These are phyloP conservation scores for Dryadomyces sulphureus DNA, from an alignment of 2,329 filamentous ascomycete genomes.

Conservation along the genomic window DNA sequence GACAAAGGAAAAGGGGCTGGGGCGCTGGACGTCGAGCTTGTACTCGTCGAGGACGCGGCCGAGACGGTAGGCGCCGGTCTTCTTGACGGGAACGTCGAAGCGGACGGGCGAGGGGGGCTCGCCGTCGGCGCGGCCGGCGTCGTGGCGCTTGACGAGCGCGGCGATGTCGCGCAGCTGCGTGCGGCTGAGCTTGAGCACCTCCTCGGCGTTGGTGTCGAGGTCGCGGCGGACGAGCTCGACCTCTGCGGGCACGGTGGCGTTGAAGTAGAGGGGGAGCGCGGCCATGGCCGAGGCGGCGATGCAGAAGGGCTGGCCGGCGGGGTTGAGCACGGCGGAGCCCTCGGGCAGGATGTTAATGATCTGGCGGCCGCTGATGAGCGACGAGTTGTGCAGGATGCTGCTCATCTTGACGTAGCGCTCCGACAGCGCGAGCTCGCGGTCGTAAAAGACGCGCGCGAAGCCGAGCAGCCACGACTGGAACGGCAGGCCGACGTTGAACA, in stretches of 20 bases:
- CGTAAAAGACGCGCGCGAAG: constrained; percentile 69
- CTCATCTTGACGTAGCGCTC: constrained; percentile 83
- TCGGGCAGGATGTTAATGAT: constrained; percentile 96
- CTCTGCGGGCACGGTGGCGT: constrained; percentile 76
- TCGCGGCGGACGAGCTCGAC: constrained; percentile 85
- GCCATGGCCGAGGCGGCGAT: constrained; percentile 33
- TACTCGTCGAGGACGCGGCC: constrained; percentile 82
- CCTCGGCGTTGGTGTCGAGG: constrained; percentile 59
- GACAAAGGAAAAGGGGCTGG: constrained; percentile 64
- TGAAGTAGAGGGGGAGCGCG: constrained; percentile 70
- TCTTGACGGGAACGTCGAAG: constrained; percentile 63
- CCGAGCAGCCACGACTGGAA: constrained; percentile 58
- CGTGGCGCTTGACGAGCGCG: constrained; percentile 48
- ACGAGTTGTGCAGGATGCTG: constrained; percentile 78
- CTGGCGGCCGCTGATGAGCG: constrained; percentile 87
- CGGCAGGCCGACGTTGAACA: constrained; percentile 76
- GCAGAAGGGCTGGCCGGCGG: constrained; percentile 67
- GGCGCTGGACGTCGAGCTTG: constrained; percentile 77
- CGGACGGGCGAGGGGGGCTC: constrained; percentile 38
- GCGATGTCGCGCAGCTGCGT: constrained; percentile 63
- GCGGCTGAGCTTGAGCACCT: constrained; percentile 60
- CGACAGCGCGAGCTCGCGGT: constrained; percentile 85
- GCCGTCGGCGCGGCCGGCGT: constrained; percentile 16
- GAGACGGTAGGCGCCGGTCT: constrained; percentile 75
- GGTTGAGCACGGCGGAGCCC: constrained; percentile 82